Base-by-base conservation (phyloP, 768 basidiomycete genomes). In the Pholiota conissans region DNA sequence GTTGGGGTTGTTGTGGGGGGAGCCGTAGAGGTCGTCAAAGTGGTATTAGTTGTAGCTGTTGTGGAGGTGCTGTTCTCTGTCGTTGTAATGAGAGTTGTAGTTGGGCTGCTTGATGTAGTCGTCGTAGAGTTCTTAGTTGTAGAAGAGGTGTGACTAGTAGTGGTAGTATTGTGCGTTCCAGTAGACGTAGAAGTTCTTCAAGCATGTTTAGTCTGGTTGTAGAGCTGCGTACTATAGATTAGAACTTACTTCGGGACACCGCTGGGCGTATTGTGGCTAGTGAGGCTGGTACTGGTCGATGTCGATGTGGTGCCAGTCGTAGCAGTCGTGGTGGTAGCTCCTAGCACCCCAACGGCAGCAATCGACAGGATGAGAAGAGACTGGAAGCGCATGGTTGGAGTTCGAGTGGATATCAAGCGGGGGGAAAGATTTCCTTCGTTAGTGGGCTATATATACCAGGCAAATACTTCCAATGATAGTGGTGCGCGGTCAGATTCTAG, bases 191-290 rank as follows among this genome's bases (percentile, higher is more conserved):
- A 22, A 24, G 28, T n/a, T 54, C 27, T 34, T 37, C 16, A 24
- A 40, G 29, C 6, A 24, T 8, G 29, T 3, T 20, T 24, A 30
- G 13, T 6, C 3, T 34, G 29, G 37, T 58, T 28, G 52, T 8
- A 11, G 28, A 39, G n/a, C 22, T 24, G 10, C 34, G 29, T 37
- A n/a, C 3, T 7, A n/a, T 27, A 27, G 5, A 14, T 28, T 2
- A 5, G 10, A 2, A 40, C 59, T 26, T 56, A 63, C 62, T 59
- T 52, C 10, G 63, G 60, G 6, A 56, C 47, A 28, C 60, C 63
- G 28, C 57, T 59, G 7, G 63, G 55, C 16, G 52, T 49, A 16
- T 42, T 32, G 18, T 46, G 49, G 10, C 56, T 54, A 8, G 9
- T 22, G 13, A 1, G 9, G 16, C 28, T 13, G 9, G 49, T 32